Conservation (phyloP, 1,139 yeast species). For the Kodamaea fungicola region DNA sequence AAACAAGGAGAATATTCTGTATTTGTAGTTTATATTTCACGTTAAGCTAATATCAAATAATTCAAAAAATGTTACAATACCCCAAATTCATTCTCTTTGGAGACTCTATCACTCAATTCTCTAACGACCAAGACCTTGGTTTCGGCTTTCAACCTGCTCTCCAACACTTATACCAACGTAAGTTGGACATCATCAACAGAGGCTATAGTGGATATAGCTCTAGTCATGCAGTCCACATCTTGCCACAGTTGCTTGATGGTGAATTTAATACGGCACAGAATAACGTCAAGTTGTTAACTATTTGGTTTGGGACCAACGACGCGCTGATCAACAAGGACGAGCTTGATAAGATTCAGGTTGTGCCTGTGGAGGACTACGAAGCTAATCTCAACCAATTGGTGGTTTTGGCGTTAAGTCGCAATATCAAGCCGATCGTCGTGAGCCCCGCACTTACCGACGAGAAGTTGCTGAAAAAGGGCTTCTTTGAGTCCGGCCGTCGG, state of each 20-base stretch:
- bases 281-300: conserved; percentile 40
- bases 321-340: conserved; percentile 29
- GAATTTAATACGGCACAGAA: conserved; percentile 32
- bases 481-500: conserved; percentile 7
- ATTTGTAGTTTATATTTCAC: too few species aligned
- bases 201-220: conserved; percentile 66
- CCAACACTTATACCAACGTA: conserved; percentile 45
- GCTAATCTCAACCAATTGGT: conserved; percentile 46
- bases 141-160: conserved; percentile 54
- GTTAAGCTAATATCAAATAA: too few species aligned
- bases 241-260: conserved; percentile 44
- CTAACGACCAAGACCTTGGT: conserved; percentile 33
- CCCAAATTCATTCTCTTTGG: conserved; percentile 60
- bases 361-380: conserved; percentile 45
- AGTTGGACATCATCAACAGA: conserved; percentile 53
- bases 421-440: conserved; percentile 51
- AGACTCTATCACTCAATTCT: conserved; percentile 63
- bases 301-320: conserved; percentile 81
- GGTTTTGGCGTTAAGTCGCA: conserved; percentile 29
- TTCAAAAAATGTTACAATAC: conserved; percentile 15
- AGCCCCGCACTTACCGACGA: conserved; percentile 63
- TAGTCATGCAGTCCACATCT: conserved; percentile 43
- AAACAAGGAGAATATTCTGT: too few species aligned
- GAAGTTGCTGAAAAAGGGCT: not conserved
- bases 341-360: conserved; percentile 46